Percentiles rank a stretch among this genome's conserved stretches.
Conservation (phyloP, 345 rosid genomes). For the Aquilaria sinensis region DNA sequence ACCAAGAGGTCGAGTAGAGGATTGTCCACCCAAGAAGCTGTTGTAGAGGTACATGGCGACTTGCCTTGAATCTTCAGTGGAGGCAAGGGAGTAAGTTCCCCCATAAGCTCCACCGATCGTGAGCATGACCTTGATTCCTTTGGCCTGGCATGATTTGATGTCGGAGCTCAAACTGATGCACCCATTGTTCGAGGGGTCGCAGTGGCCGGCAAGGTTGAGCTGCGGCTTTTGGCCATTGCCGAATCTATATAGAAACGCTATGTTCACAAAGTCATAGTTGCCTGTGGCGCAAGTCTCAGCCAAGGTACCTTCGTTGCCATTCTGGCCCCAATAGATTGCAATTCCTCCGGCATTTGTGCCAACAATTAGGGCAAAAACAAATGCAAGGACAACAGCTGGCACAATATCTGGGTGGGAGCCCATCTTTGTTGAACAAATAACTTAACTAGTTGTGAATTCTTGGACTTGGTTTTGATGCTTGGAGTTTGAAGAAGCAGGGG, state of each 20-base stretch:
- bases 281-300: background rate
- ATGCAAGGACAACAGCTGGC: background rate
- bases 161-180: background rate
- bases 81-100: background rate
- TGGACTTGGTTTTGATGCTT: too few relatives aligned
- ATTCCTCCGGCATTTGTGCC: background rate
- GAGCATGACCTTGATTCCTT: constrained; percentile 1
- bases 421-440: too few relatives aligned
- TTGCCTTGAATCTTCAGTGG: background rate
- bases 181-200: background rate
- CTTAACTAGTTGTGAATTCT: too few relatives aligned
- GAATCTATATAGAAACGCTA: background rate
- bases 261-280: background rate
- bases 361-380: background rate
- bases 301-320: background rate
- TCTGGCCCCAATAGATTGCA: constrained; percentile 6
- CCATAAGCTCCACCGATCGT: background rate
- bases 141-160: background rate
- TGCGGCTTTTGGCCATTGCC: background rate
- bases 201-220: constrained; percentile 4
- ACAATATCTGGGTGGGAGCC: too few relatives aligned
- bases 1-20: background rate
- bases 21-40: background rate
- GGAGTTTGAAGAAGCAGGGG: background rate
- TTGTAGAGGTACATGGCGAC: background rate